Conservation (phyloP, 805 yeast species). For the Wickerhamomyces strasburgensis region DNA sequence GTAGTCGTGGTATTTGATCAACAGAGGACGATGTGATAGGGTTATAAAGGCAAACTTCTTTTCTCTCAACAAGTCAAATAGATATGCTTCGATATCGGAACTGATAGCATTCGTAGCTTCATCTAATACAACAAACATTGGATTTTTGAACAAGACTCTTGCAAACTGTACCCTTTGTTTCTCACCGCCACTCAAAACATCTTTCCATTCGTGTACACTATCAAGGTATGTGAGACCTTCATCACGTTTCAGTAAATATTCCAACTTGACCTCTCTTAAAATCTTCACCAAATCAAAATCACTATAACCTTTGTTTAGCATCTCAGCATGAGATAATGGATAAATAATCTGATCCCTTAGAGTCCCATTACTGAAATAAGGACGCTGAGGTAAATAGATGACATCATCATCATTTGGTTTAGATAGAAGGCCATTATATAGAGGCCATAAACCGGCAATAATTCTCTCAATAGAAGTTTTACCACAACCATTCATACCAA, state of each 20-base stretch:
- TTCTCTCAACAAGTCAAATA: conserved; percentile 68
- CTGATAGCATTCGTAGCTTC: conserved; percentile 94
- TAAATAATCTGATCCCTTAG: conserved; percentile 88
- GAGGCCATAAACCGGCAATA: conserved; percentile 88
- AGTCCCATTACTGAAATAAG: conserved; percentile 79
- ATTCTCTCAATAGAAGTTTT: conserved; percentile 82
- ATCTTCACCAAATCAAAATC: conserved; percentile 68
- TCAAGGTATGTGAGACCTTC: conserved; percentile 42
- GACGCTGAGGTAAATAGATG: conserved; percentile 77
- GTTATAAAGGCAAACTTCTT: conserved; percentile 76
- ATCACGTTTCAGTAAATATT: conserved; percentile 67
- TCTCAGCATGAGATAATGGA: conserved; percentile 73
- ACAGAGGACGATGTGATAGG: conserved; percentile 74
- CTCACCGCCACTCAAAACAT: conserved; percentile 94
- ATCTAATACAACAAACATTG: conserved; percentile 78
- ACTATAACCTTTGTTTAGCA: conserved; percentile 63
- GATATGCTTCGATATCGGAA: conserved; percentile 81
- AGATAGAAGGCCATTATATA: conserved; percentile 75
- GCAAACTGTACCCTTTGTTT: conserved; percentile 89
- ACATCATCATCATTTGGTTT: conserved; percentile 70
- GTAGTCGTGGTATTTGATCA: conserved; percentile 80
- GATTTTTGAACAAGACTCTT: conserved; percentile 72
- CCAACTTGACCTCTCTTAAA: conserved; percentile 71
- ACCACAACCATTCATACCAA: conserved; percentile 89
- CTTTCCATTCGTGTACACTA: conserved; percentile 69